Percentiles rank a stretch among this genome's conserved stretches.
Conservation (phyloP, 192 early-diverging fungal genomes). For the Backusella liffmaniae region DNA sequence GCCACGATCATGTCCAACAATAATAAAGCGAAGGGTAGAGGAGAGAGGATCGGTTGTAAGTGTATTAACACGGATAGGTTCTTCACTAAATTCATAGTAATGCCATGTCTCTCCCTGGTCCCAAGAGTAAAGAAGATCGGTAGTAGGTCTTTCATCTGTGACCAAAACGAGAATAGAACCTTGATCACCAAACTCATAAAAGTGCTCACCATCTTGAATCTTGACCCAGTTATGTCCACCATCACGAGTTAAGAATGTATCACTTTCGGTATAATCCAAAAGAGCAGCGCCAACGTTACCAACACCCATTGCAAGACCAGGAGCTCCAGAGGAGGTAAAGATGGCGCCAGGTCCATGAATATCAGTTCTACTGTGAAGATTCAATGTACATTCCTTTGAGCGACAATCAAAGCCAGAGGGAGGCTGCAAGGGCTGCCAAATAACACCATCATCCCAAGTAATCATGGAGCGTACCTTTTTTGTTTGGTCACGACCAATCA, state of each 20-base stretch:
- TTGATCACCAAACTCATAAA: slow-evolving; percentile 90
- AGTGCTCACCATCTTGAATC: slow-evolving; percentile 60
- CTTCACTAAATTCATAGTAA: slow-evolving; percentile 53
- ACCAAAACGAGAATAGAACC: slow-evolving; percentile 81
- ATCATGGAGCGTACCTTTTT: slow-evolving; percentile 76
- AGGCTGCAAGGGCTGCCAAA: slow-evolving; percentile 62
- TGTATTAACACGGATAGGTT: slow-evolving; percentile 57
- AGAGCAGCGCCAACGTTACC: slow-evolving; percentile 82
- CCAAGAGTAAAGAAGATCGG: slow-evolving; percentile 68
- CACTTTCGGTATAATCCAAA: slow-evolving; percentile 52
- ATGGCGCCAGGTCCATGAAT: slow-evolving; percentile 57
- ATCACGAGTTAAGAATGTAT: slow-evolving; percentile 83
- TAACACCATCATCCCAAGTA: slow-evolving; percentile 86
- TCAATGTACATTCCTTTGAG: slow-evolving; percentile 61
- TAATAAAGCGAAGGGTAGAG: slow-evolving; percentile 70
- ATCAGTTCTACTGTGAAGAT: slow-evolving; percentile 79
- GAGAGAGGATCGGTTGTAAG: slow-evolving; percentile 64
- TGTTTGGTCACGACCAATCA: slow-evolving; percentile 50
- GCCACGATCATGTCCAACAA: slow-evolving; percentile 56
- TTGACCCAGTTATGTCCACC: slow-evolving; percentile 84
- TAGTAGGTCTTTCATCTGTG: slow-evolving; percentile 69
- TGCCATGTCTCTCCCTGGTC: slow-evolving; percentile 82
- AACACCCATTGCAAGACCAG: slow-evolving; percentile 86
- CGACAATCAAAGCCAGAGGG: slow-evolving; percentile 39
- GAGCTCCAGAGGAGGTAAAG: slow-evolving; percentile 69